phyloP scores from a whole-genome alignment of 108 stramenopile genomes.

The Cylindrotheca fusiformis region DNA sequence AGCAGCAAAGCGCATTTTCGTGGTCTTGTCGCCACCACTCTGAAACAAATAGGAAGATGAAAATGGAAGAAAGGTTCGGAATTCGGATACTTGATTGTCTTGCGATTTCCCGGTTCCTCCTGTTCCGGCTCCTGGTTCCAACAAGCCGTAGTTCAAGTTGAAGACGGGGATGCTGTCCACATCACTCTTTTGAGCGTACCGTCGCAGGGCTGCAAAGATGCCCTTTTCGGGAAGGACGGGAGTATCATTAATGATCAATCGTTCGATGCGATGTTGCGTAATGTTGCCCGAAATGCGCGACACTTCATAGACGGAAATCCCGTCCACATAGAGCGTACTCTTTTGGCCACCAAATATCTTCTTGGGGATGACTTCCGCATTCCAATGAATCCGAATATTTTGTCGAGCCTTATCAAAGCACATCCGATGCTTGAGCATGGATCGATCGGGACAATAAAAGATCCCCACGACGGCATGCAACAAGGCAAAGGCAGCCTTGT shows the following conservation, averaged over 20 bases:
- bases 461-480: conserved; percentile 66
- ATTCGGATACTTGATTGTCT: not conserved
- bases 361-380: conserved; percentile 74
- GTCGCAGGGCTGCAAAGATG: conserved; percentile 51
- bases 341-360: conserved; percentile 63
- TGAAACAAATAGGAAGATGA: conserved; percentile 14
- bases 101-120: not conserved
- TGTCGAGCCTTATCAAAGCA: conserved; percentile 78
- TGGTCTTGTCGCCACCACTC: conserved; percentile 1
- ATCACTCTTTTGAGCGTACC: conserved; percentile 22
- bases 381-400: conserved; percentile 81
- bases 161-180: conserved; percentile 32
- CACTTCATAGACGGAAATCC: conserved; percentile 78
- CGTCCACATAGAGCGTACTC: conserved; percentile 72
- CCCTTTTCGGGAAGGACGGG: conserved; percentile 62
- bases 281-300: conserved; percentile 63
- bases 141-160: not conserved
- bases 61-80: conserved; percentile 11
- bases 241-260: conserved; percentile 65
- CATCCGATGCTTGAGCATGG: conserved; percentile 54
- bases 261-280: conserved; percentile 68
- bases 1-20: not conserved
- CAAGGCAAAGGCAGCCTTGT: conserved; percentile 60
- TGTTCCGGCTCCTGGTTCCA: conserved; percentile 2
- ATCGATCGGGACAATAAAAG: conserved; percentile 71